A percentile compares a stretch with the other conserved stretches of the same genome.
phyloP scores from a whole-genome alignment of 1,284 basidiomycete genomes.

The Hypsizygus ulmarius region DNA sequence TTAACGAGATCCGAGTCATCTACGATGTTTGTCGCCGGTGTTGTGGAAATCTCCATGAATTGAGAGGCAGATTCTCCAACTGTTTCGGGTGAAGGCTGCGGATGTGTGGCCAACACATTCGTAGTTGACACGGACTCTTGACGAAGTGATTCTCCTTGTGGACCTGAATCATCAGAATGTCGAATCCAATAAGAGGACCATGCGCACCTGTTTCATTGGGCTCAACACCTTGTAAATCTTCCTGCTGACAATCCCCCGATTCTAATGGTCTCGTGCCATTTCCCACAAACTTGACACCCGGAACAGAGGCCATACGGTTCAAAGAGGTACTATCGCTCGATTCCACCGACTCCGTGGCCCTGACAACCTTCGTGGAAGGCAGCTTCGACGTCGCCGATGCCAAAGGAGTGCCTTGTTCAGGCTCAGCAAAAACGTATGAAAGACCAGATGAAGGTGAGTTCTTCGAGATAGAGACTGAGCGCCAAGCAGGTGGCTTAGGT shows the following conservation, averaged over 20 bases:
- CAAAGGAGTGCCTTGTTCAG: constrained; percentile 29
- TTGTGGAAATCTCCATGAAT: neutral
- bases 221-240: neutral
- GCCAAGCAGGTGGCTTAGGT: constrained; percentile 24
- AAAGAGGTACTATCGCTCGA: neutral
- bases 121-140: neutral
- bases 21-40: neutral
- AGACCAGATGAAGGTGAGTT: constrained; percentile 25
- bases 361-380: constrained; percentile 9
- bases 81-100: neutral
- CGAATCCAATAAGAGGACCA: neutral
- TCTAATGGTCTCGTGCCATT: neutral
- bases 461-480: constrained; percentile 24
- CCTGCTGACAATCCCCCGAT: neutral
- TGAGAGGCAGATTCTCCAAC: neutral
- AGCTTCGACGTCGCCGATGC: constrained; percentile 22
- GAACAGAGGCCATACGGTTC: neutral
- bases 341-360: constrained; percentile 3
- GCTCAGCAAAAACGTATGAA: constrained; percentile 32
- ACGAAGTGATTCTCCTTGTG: neutral
- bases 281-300: neutral
- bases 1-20: neutral
- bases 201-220: neutral
- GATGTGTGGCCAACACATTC: neutral
- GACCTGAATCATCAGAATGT: neutral